These are phyloP conservation scores for Flaveria brownii DNA, from an alignment of 129 eudicot genomes.

Conservation along the genomic window DNA sequence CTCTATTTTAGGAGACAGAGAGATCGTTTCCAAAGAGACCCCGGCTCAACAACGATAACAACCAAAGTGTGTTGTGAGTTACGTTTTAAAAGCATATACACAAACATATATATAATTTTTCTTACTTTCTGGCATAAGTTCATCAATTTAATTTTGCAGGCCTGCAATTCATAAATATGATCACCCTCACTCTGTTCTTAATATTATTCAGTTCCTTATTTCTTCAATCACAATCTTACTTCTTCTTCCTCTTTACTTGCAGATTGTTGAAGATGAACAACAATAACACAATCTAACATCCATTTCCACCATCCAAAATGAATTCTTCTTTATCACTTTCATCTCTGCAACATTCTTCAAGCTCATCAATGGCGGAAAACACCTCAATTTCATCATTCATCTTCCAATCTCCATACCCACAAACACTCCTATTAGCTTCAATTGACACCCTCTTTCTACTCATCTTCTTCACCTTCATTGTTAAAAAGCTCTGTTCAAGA, in stretches of 20 bases:
- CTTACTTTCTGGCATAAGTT: no score
- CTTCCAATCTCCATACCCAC: constrained; percentile 32
- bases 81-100: no score
- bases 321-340: constrained; percentile 6
- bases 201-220: no score
- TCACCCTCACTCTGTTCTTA: no score
- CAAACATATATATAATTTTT: no score
- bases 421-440: constrained; percentile 33
- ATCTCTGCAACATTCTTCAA: constrained; percentile 20
- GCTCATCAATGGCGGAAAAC: constrained; percentile 17
- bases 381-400: constrained; percentile 23
- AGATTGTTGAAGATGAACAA: constrained; percentile 5
- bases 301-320: neutral
- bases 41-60: no score
- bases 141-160: no score
- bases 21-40: no score
- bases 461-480: constrained; percentile 3
- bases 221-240: neutral
- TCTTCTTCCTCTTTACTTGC: neutral
- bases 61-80: no score
- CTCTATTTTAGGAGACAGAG: no score
- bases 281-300: neutral
- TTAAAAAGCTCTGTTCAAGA: constrained; percentile 25
- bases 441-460: constrained; percentile 29
- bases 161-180: no score